Percentiles rank a stretch among this genome's conserved stretches.
phyloP scores from a whole-genome alignment of 2,329 filamentous ascomycete genomes.

The Paracamarosporium sp. region DNA sequence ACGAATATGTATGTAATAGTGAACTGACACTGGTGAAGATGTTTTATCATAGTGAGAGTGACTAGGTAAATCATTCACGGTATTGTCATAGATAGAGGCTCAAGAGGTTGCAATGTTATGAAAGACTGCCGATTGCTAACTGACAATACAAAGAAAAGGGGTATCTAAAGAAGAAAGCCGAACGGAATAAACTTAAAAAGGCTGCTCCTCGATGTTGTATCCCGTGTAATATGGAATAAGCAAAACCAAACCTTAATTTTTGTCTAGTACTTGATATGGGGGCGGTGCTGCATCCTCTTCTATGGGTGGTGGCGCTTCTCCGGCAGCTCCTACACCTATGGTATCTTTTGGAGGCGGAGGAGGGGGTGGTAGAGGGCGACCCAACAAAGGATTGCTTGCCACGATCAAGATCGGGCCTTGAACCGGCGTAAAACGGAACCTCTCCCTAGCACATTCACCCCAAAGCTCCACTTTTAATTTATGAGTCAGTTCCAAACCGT shows the following conservation, averaged over 20 bases:
- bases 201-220: too few relatives aligned
- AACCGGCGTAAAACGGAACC: slow-evolving; percentile 21
- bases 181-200: too few relatives aligned
- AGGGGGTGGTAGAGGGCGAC: not conserved
- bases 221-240: not conserved
- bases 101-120: too few relatives aligned
- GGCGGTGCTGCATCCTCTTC: slow-evolving; percentile 10
- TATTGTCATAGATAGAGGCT: too few relatives aligned
- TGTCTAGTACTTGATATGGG: slow-evolving; percentile 3
- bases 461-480: slow-evolving; percentile 31
- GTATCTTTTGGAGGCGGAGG: not conserved
- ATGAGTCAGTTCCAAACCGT: slow-evolving; percentile 31
- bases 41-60: too few relatives aligned
- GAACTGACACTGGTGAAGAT: too few relatives aligned
- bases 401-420: slow-evolving; percentile 2
- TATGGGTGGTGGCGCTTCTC: not conserved
- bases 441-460: slow-evolving; percentile 34
- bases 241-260: not conserved
- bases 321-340: not conserved
- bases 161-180: too few relatives aligned
- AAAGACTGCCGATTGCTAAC: too few relatives aligned
- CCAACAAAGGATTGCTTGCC: not conserved
- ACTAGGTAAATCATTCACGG: too few relatives aligned
- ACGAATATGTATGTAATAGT: too few relatives aligned
- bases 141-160: too few relatives aligned